Percentiles rank a stretch among this genome's conserved stretches.
Evolutionary conservation across 345 rosid species (phyloP).

Genomic region (Gossypium herbaceum): DNA sequence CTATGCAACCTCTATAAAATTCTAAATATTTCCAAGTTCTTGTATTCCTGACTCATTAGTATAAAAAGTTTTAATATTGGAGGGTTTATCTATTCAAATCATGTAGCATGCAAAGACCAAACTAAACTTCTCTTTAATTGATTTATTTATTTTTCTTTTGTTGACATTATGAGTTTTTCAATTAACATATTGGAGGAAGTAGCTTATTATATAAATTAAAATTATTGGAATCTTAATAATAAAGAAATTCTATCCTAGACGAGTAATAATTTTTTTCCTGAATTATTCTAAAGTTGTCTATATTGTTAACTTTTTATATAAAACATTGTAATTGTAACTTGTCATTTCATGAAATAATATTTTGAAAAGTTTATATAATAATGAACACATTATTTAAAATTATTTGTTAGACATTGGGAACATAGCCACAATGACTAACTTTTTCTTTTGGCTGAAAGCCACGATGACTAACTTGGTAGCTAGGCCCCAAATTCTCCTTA

Average conservation of each 20-base stretch:
- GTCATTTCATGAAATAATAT: background rate
- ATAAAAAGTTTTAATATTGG: background rate
- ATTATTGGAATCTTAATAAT: no score
- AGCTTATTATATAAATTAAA: background rate
- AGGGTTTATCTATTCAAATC: conserved; percentile 6
- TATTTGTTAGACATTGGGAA: background rate
- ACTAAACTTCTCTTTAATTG: background rate
- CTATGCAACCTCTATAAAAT: background rate
- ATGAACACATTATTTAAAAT: background rate
- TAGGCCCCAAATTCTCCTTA: background rate
- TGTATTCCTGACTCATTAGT: no score
- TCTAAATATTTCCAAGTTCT: background rate
- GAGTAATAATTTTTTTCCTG: no score
- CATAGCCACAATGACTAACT: background rate
- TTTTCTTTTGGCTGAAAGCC: background rate
- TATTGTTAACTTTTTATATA: no score
- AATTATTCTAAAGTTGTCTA: no score
- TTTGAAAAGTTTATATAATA: background rate
- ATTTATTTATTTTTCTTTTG: background rate
- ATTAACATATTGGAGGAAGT: background rate
- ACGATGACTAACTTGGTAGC: background rate
- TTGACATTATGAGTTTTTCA: background rate
- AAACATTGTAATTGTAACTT: background rate
- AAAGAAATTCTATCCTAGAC: no score
- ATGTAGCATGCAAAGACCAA: conserved; percentile 1